Evolutionary conservation across 257 asterid genomes (phyloP), one percentile per base, ranked within the genome.

Genomic region (Petunia secreta): DNA sequence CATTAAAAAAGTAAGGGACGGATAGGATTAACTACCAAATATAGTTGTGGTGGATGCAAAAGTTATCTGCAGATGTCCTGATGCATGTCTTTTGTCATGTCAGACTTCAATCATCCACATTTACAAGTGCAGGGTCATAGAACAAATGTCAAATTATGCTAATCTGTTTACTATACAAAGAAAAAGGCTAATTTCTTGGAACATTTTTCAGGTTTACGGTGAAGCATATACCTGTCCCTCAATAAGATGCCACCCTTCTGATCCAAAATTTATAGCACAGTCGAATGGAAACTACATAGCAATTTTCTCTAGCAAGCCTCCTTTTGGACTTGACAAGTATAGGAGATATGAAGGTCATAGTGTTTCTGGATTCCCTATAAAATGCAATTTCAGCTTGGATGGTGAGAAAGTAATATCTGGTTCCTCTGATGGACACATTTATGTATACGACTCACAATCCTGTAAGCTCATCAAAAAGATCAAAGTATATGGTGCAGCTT

Each of bases 201-300:
- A 57, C 60, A 4, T 25, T 52, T 87, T 69, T 58, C 91, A 93
- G 97, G 95, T 96, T 52, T 96, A 94, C 77, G 86, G 91, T 1
- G 98, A 96, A 86, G 98, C 99, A 74, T 96, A 91, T 80, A 90
- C 96, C 5, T 94, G 98, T 86, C 91, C 98, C 25, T 85, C 88
- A 71, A 89, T 96, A 75, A 88, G 93, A 82, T 80, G 86, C 85
- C 99, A 94, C 83, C 98, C 98, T n/a, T 82, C 77, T 1, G 96
- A 91, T 85, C 92, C 96, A 74, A 90, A 89, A 82, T 96, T 96
- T 52, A 84, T 92, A 65, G 98, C 97, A 2, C 98, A 94, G 76
- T 94, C 99, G 83, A 92, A 96, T 77, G 99, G 97, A 82, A 92
- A 96, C 88, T 94, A 94, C 77, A 94, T 94, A 39, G 99, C 98